phyloP scores from a whole-genome alignment of 2,329 filamentous ascomycete species.

The Aspergillus neoniger region DNA sequence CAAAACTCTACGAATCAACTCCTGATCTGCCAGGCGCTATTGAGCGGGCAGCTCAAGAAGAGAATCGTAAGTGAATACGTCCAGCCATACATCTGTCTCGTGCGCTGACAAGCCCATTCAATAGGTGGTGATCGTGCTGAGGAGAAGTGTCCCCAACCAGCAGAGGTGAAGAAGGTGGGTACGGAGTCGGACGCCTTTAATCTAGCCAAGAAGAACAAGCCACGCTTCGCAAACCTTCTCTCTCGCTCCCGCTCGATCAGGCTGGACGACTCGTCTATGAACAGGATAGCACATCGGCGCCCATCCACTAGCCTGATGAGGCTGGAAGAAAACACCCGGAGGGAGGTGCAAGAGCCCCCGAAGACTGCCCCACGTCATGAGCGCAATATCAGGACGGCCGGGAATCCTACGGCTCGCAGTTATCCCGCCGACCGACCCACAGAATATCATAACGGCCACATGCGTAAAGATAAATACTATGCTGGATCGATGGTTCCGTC shows the following conservation, averaged over 20 bases:
- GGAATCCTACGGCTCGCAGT: conserved; percentile 65
- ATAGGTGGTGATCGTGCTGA: conserved; percentile 24
- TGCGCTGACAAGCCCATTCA: conserved; percentile 12
- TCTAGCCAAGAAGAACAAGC: conserved; percentile 45
- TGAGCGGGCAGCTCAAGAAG: conserved; percentile 30
- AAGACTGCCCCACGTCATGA: conserved; percentile 70
- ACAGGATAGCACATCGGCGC: conserved; percentile 35
- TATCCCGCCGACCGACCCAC: conserved; percentile 69
- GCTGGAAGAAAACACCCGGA: conserved; percentile 37
- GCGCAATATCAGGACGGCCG: conserved; percentile 67
- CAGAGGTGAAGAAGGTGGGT: conserved; percentile 28
- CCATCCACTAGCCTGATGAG: conserved; percentile 44
- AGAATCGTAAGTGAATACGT: conserved; percentile 26
- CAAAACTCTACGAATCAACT: conserved; percentile 45
- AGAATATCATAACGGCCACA: conserved; percentile 29
- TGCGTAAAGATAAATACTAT: conserved; percentile 36
- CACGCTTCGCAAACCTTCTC: conserved; percentile 48
- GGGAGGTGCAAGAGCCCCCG: conserved; percentile 48
- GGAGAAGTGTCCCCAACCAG: conserved; percentile 26
- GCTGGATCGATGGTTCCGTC: conserved; percentile 45
- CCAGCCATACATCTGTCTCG: neutral
- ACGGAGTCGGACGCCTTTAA: conserved; percentile 31
- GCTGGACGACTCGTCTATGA: conserved; percentile 43
- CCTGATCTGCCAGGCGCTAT: conserved; percentile 42
- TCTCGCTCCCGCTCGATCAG: conserved; percentile 49